Evolutionary conservation across 192 early-diverging fungal species (phyloP), one percentile per base, ranked within the genome.

Genomic region (Coemansia sp.): DNA sequence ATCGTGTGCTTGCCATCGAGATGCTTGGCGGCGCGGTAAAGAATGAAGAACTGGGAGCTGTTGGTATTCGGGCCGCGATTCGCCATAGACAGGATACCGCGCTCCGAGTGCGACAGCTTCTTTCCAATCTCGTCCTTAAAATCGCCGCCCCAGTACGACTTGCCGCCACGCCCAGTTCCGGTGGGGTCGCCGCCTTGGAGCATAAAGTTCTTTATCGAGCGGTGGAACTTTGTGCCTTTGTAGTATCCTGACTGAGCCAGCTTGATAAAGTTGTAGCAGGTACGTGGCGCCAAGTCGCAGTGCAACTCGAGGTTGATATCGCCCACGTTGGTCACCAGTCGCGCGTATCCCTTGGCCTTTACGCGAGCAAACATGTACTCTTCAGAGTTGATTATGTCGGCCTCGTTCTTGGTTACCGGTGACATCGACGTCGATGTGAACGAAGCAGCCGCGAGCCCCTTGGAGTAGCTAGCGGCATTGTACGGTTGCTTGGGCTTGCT

Each of bases 111-210:
- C 14, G 87, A 86, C 35, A 92, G 67, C 53, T 86, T 89, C 31
- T 87, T 82, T 42, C 71, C 73, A 51, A 92, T 82, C 60, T 94
- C 92, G 76, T 93, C 91, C 22, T 78, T 76, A 58, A 94, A 94
- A 27, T 85, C 85, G 17, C 27, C 32, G 39, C 79, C 79, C 87
- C 87, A 93, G 67, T 60, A 86, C 25, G 88, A 92, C 76, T 88
- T 86, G 10, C 97, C 96, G 32, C 96, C 96, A 27, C 90, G 85
- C 14, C 96, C 96, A 12, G 94, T 98, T 24, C 91, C 95, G 3
- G 96, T 98, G 22, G 96, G 97, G 77, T 99, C 96, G 51, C 95
- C 94, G 49, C 95, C 96, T 86, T 99, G 97, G 36, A 99, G 88
- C 94, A 99, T 96, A 76, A 98, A 99, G 75, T 98, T 90, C 41